phyloP scores from a whole-genome alignment of 768 basidiomycete genomes.

The Chalciporus piperatus region DNA sequence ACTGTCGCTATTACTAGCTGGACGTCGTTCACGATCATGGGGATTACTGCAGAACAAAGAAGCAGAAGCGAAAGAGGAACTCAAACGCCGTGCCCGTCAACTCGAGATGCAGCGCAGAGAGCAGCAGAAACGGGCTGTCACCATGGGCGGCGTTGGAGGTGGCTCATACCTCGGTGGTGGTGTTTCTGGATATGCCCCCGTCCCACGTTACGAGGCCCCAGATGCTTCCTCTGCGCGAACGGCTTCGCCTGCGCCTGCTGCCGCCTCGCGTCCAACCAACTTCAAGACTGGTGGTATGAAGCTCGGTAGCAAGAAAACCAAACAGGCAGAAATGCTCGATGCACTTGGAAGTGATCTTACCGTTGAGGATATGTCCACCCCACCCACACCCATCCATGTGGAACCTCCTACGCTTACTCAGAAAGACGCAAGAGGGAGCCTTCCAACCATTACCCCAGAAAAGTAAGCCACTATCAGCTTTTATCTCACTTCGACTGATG shows the following conservation, averaged over 20 bases:
- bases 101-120: conserved; percentile 97
- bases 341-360: conserved; percentile 78
- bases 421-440: conserved; percentile 54
- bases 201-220: conserved; percentile 70
- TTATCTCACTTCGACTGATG: not conserved
- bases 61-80: conserved; percentile 97
- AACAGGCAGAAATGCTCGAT: conserved; percentile 84
- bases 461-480: conserved; percentile 45
- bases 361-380: conserved; percentile 50
- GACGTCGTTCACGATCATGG: not conserved
- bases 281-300: conserved; percentile 98
- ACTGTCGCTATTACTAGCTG: not conserved
- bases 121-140: conserved; percentile 74
- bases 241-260: conserved; percentile 42
- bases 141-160: conserved; percentile 40
- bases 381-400: conserved; percentile 47
- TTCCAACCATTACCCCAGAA: conserved; percentile 74
- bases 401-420: conserved; percentile 43
- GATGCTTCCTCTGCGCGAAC: conserved; percentile 46
- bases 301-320: conserved; percentile 87
- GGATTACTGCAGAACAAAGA: conserved; percentile 79
- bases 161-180: conserved; percentile 67
- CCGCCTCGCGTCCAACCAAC: conserved; percentile 60
- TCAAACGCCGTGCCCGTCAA: conserved; percentile 96
- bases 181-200: conserved; percentile 64